Evolutionary conservation across 495 filamentous ascomycete species (phyloP), one percentile per base, ranked within the genome.

Genomic region (Penicillium cataractarum): DNA sequence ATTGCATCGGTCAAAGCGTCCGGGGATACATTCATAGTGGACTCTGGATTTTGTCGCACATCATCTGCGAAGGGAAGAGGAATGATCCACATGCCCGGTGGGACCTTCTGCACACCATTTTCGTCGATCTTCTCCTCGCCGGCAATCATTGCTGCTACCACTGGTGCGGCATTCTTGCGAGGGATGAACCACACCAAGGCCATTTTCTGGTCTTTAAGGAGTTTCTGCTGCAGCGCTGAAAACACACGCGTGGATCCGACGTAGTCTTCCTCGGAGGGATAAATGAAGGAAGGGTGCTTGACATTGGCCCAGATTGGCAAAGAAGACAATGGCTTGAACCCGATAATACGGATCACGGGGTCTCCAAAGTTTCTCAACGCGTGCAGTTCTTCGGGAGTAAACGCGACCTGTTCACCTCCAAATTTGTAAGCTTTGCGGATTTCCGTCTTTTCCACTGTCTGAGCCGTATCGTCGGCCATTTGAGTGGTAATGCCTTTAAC

Each of bases 351-450:
- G 61, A 99, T 89, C 32, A 89, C 82, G 4, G 93, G 90, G 22
- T 90, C 83, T 15, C 92, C 92, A 68, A 97, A 93, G 60, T 91
- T 75, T 42, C 89, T 86, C 61, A 99, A 79, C 17, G 82, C 76
- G 60, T 88, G 87, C 59, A 90, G 83, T 72, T 98, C 95, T 33
- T 97, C 93, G 2, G 84, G 80, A 2, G 86, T 89, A 75, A 99
- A 99, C 21, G 88, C 77, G 46, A 99, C 86, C 55, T 93, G 90
- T 64, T 97, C 92, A 21, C 91, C 92, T 32, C 94, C 96, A 65
- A 97, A 98, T 67, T 94, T 97, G 79, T 94, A 99, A 0, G 94
- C 96, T 69, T 96, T 97, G 57, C 89, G 87, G 37, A 97, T 85
- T 61, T 97, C 92, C 9, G 74, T 73, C 66, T 93, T 93, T 58